A percentile compares a stretch with the other conserved stretches of the same genome.
phyloP scores from a whole-genome alignment of 139 green algal species.

The Tetradesmus lagerheimii region DNA sequence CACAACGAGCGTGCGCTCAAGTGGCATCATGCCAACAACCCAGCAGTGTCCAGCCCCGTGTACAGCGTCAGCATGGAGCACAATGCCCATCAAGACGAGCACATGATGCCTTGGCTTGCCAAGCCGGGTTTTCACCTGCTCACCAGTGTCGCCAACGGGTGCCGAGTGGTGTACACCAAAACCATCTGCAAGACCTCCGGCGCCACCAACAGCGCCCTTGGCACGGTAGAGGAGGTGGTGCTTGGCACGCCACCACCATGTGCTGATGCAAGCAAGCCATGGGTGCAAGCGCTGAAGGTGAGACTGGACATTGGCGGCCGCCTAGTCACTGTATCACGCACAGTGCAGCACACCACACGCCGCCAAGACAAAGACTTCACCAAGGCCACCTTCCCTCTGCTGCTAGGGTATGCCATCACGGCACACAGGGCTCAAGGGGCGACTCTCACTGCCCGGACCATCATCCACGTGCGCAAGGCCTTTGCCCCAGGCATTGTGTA shows the following conservation, averaged over 20 bases:
- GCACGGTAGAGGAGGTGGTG: neutral
- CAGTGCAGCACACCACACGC: too few relatives aligned
- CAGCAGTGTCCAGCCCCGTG: too few relatives aligned
- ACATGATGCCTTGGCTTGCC: neutral
- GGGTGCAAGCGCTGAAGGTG: neutral
- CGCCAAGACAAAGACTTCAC: too few relatives aligned
- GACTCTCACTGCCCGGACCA: neutral
- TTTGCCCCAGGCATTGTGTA: too few relatives aligned
- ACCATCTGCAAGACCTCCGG: too few relatives aligned
- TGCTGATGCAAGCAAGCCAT: neutral
- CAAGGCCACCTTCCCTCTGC: conserved; percentile 28
- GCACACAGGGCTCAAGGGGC: conserved; percentile 9
- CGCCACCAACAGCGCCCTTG: too few relatives aligned
- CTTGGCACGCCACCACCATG: neutral
- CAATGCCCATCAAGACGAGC: neutral
- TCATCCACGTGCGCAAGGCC: conserved; percentile 17
- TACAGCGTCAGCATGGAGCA: neutral
- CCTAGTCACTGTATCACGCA: neutral
- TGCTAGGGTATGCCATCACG: conserved; percentile 17
- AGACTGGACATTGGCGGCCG: neutral
- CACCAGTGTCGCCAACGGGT: neutral
- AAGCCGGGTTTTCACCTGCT: neutral
- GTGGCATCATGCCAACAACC: too few relatives aligned
- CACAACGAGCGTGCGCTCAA: too few relatives aligned
- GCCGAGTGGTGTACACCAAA: neutral